phyloP scores from a whole-genome alignment of 2,329 filamentous ascomycete genomes.

The Chaetoscypha palmicola region DNA sequence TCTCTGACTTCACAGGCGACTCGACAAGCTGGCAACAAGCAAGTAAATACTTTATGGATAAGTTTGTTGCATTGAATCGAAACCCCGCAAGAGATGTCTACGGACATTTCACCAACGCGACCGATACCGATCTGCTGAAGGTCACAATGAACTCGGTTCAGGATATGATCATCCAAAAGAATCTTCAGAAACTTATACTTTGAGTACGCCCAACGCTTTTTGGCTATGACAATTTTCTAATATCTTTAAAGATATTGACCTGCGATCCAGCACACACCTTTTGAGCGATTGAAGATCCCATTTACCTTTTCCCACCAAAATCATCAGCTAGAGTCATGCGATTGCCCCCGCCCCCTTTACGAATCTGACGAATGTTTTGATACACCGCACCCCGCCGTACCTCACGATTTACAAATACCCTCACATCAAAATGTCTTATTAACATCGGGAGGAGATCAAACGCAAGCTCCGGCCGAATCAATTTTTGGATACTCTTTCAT shows the following conservation, averaged over 20 bases:
- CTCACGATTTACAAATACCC: too few relatives aligned
- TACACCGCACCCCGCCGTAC: slow-evolving; percentile 2
- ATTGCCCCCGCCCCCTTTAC: slow-evolving; percentile 3
- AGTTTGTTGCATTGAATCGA: slow-evolving; percentile 70
- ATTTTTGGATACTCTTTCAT: too few relatives aligned
- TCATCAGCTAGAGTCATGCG: slow-evolving; percentile 1
- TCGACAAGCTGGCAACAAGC: slow-evolving; percentile 65
- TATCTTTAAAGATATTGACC: slow-evolving; percentile 6
- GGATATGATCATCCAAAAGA: slow-evolving; percentile 82
- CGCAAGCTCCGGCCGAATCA: too few relatives aligned
- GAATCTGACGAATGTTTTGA: slow-evolving; percentile 5
- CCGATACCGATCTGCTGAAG: slow-evolving; percentile 68
- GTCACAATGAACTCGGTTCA: slow-evolving; percentile 82
- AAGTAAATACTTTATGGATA: slow-evolving; percentile 75
- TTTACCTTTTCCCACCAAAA: neutral
- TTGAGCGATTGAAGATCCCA: neutral
- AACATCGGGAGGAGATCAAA: too few relatives aligned
- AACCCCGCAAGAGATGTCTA: slow-evolving; percentile 50
- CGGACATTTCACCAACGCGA: slow-evolving; percentile 52
- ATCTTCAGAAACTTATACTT: slow-evolving; percentile 71
- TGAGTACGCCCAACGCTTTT: slow-evolving; percentile 33
- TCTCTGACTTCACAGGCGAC: slow-evolving; percentile 71
- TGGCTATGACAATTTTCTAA: slow-evolving; percentile 2
- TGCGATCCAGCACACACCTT: too few relatives aligned
- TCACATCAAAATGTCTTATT: too few relatives aligned